Base-by-base conservation (phyloP, 2,329 filamentous ascomycete species). In the Fusarium nelsonii region DNA sequence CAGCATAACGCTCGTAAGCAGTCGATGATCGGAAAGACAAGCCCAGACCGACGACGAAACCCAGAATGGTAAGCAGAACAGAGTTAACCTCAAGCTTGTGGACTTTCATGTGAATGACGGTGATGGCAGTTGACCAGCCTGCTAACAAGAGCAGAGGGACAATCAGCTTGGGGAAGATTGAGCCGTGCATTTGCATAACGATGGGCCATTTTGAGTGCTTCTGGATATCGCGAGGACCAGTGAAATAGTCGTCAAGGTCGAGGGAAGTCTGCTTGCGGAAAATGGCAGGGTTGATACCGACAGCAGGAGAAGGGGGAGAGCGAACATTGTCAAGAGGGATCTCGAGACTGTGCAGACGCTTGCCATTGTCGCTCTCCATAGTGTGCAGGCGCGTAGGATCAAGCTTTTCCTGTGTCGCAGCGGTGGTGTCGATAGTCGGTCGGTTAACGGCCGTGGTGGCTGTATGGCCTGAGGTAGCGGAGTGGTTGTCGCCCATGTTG, bases 31-130 rank as follows among this genome's bases (percentile, higher is more conserved):
- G 88, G 81, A 94, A 93, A 2, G 91, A 93, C 34, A 94, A 84
- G n/a, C 90, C 87, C 62, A 94, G 81, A 86, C 90, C 90, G 77
- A 94, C 91, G 63, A 94, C 90, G 81, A 94, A 94, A 90, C 92
- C 92, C 44, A 91, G 86, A 53, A 94, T 88, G 2, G 91, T 94
- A 54, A 94, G 84, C 20, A 94, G 83, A 33, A 81, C 78, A 0
- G 79, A 79, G 63, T 80, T 68, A 44, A 81, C 77, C 80, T 51
- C 1, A 16, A 52, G 84, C 77, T 14, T 85, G 79, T 49, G 33
- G 20, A 44, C 49, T 15, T 80, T 80, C 58, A 82, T 72, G 14
- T 81, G 83, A 71, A 92, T 81, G 55, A 80, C 78, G 14, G 89
- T 91, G 65, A 94, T 88, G 36, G 84, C 77, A 2, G 90, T 90